Conservation (phyloP, 75 land plant species). For the Selaginella moellendorffii region DNA sequence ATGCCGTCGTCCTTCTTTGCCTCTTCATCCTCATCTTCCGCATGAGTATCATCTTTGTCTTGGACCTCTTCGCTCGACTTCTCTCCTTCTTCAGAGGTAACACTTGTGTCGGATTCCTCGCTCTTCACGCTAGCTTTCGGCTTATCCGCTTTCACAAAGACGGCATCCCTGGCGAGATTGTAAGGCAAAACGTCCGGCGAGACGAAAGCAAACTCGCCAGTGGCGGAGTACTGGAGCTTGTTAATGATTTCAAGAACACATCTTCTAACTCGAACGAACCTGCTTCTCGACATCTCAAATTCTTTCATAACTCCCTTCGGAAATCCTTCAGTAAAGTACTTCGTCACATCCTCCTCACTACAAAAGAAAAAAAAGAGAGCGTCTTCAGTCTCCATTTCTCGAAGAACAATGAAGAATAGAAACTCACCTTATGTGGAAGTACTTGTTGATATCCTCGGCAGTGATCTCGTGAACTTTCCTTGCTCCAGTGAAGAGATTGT, state of each 20-base stretch:
- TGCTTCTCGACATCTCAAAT: constrained; percentile 2
- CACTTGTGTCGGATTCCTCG: no score
- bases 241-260: not conserved
- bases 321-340: constrained; percentile 4
- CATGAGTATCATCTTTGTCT: no score
- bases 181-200: not conserved
- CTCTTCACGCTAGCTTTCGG: no score
- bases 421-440: constrained; percentile 2
- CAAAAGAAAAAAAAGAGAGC: not conserved
- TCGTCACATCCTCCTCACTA: constrained; percentile 11
- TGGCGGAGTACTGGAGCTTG: not conserved
- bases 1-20: constrained; percentile 11
- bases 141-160: no score
- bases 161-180: no score
- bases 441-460: constrained; percentile 10
- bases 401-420: not conserved
- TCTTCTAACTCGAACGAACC: not conserved
- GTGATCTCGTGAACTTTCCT: not conserved
- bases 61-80: no score
- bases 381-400: not conserved
- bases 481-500: constrained; percentile 2
- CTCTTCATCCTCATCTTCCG: no score
- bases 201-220: not conserved
- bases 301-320: constrained; percentile 1
- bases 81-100: no score